Evolutionary conservation across 1,284 basidiomycete genomes (phyloP), one percentile per base, ranked within the genome.

Genomic region (Apiotrichum porosum): DNA sequence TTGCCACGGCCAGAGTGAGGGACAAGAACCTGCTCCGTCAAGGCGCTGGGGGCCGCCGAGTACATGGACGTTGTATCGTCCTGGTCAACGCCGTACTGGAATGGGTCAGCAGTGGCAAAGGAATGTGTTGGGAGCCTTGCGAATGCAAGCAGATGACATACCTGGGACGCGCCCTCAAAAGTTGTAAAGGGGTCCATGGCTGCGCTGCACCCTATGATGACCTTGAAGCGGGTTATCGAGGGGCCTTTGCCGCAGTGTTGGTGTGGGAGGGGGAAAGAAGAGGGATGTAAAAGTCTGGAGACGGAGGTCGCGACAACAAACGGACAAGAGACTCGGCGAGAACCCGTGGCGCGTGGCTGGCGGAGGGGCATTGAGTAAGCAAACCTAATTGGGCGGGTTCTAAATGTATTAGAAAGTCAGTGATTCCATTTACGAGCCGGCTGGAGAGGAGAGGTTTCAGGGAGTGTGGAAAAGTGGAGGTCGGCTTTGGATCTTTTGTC

Each of bases 141-240:
- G 31, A 30, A 37, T 32, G 26, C 39, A 24, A 26, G 40, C 22
- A 22, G 17, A 30, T 6, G 26, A 54, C 65, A 40, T 43, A 72
- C 70, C 58, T 72, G 70, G 2, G 70, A 72, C 34, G 67, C 71
- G 38, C 71, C 71, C 68, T 90, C 88, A 65, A 89, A 90, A 65
- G 88, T 88, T 65, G 88, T 85, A 66, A 90, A 91, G 10, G 83
- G 80, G 67, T 89, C 86, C 86, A 89, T 88, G 33, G 35, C 15
- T 28, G 24, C 3, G 32, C n/a, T n/a, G n/a, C n/a, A n/a, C n/a
- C n/a, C n/a, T n/a, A n/a, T n/a, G n/a, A n/a, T n/a, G n/a, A n/a
- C n/a, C n/a, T n/a, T n/a, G n/a, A n/a, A n/a, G n/a, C n/a, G n/a
- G 32, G 14, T 33, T 6, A 33, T 33, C 5, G 32, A 33, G 32